Conservation (phyloP, 129 eudicot species). For the Flaveria bidentis region DNA sequence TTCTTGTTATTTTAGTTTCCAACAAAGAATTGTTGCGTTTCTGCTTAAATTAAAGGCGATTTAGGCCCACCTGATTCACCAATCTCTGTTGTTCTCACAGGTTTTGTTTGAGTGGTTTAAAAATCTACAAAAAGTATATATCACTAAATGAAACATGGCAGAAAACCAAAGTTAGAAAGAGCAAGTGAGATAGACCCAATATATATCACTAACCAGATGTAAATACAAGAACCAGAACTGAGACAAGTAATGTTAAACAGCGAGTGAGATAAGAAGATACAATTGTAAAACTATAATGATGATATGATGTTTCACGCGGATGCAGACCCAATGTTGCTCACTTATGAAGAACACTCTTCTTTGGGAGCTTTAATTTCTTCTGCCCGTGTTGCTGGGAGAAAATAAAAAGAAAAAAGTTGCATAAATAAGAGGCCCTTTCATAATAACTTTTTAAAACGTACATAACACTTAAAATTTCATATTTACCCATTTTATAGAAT, state of each 20-base stretch:
- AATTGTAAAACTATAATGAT: background rate
- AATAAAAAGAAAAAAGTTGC: background rate
- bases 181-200: no score
- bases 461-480: background rate
- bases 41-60: no score
- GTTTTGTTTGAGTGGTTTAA: no score
- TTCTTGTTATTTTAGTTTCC: no score
- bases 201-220: background rate
- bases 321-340: slow-evolving; percentile 32
- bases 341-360: slow-evolving; percentile 79
- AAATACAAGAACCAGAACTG: background rate
- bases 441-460: no score
- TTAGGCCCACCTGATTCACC: no score
- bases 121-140: no score
- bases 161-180: no score
- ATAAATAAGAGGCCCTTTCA: no score
- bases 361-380: slow-evolving; percentile 55
- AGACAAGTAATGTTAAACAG: background rate
- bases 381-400: slow-evolving; percentile 45
- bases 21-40: no score
- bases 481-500: background rate
- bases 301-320: background rate
- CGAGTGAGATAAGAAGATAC: background rate
- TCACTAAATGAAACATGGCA: no score
- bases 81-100: no score